Evolutionary conservation across 192 early-diverging fungal genomes (phyloP).

Genomic region (Coemansia aciculifera): DNA sequence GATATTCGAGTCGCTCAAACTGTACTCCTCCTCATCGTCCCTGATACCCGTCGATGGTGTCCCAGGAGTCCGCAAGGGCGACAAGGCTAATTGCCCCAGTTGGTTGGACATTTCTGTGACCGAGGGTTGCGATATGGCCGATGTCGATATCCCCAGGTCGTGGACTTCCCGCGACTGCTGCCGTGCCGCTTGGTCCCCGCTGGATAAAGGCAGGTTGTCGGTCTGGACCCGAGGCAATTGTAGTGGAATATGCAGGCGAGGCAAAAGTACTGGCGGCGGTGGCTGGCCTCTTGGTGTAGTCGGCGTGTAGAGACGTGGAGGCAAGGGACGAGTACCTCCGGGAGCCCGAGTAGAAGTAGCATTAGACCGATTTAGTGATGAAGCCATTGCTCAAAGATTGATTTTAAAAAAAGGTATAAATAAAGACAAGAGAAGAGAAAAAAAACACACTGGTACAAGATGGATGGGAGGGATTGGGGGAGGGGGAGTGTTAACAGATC

Average conservation of each 20-base stretch:
- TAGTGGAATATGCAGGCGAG: slow-evolving; percentile 29
- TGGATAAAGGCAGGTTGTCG: slow-evolving; percentile 20
- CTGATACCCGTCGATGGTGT: not conserved
- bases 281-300: slow-evolving; percentile 46
- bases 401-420: not conserved
- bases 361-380: slow-evolving; percentile 55
- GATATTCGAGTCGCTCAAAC: slow-evolving; percentile 67
- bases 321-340: slow-evolving; percentile 11
- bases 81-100: slow-evolving; percentile 29
- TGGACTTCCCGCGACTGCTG: slow-evolving; percentile 51
- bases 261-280: slow-evolving; percentile 20
- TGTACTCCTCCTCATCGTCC: slow-evolving; percentile 47
- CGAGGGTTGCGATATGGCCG: slow-evolving; percentile 13
- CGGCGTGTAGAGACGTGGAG: slow-evolving; percentile 39
- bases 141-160: slow-evolving; percentile 28
- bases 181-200: slow-evolving; percentile 41
- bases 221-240: slow-evolving; percentile 30
- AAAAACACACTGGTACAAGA: slow-evolving; percentile 9
- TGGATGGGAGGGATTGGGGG: not conserved
- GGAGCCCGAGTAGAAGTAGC: slow-evolving; percentile 37
- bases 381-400: slow-evolving; percentile 26
- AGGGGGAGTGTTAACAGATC: slow-evolving; percentile 8
- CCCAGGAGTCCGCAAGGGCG: not conserved
- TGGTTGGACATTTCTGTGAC: slow-evolving; percentile 11
- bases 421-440: not conserved